Base-by-base conservation (phyloP, 2,329 filamentous ascomycete species). In the Drechslerella coelobrocha region DNA sequence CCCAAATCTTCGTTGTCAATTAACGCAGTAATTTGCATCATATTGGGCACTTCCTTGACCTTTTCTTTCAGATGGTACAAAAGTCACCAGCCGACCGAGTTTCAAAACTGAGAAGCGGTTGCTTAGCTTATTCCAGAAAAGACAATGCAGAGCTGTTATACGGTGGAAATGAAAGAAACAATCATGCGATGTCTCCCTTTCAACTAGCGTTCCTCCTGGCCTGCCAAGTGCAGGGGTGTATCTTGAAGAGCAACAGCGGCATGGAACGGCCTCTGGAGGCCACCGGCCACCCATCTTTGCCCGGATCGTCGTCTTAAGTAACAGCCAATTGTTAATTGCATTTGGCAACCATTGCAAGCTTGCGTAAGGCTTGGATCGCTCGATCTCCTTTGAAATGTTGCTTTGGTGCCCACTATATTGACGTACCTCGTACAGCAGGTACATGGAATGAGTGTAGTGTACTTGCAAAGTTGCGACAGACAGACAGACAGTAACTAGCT, bases 251-350 rank as follows among this genome's bases (percentile, higher is more conserved):
- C 52, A 61, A 61, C 54, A 62, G 29, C 56, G 51, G 57, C 57
- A 69, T 61, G 57, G 65, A 62, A 68, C 63, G 63, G 63, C 63
- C 61, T 66, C 37, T 31, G 51, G 55, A 60, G 54, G 54, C 37
- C 54, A 41, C n/a, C n/a, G 12, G 34, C 5, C 34, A 39, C 56
- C 54, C 62, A 65, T 65, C 50, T n/a, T 68, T 56, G 53, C 55
- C 51, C 52, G 23, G 65, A 69, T 69, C 57, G 65, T 62, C 52
- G 62, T 61, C 45, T 45, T 50, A 52, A 50, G 65, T 61, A 69
- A 69, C 65, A 57, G 65, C 65, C 57, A 69, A 55, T 31, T 62
- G 45, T 69, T 69, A 62, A 55, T 47, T 24, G 47, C 50, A 53
- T 52, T 57, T 34, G 63, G 63, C 48, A 50, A 57, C 56, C 56